phyloP scores from a whole-genome alignment of 2,329 filamentous ascomycete genomes.

The Fusarium sp. region DNA sequence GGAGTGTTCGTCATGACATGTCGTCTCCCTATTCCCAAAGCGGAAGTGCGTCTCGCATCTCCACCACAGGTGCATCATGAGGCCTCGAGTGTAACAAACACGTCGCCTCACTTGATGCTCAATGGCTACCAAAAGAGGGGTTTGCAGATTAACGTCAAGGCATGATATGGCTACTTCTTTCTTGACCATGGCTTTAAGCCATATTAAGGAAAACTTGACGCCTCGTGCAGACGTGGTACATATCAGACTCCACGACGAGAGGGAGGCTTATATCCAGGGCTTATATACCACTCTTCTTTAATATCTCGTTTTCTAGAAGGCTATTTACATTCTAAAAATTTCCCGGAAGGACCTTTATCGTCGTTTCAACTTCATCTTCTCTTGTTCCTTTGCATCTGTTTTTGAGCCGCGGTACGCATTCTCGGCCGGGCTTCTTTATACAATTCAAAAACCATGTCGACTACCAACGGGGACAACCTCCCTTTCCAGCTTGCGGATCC shows the following conservation, averaged over 20 bases:
- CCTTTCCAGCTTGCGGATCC: background rate
- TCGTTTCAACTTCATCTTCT: background rate
- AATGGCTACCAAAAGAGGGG: background rate
- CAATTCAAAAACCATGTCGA: background rate
- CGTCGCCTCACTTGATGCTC: background rate
- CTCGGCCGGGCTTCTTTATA: background rate
- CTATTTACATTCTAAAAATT: background rate
- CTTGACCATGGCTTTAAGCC: background rate
- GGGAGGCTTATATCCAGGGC: background rate
- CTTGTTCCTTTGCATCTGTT: background rate
- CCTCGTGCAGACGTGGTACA: background rate
- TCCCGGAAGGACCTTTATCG: background rate
- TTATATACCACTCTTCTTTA: background rate
- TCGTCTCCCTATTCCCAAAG: slow-evolving; percentile 1
- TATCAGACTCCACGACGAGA: background rate
- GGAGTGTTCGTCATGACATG: background rate
- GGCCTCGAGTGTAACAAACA: background rate
- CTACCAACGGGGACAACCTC: background rate
- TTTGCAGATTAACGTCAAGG: background rate
- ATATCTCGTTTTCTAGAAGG: background rate
- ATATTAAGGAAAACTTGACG: background rate
- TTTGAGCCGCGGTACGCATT: background rate
- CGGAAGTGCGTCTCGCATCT: slow-evolving; percentile 2
- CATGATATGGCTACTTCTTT: background rate
- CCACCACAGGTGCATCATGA: slow-evolving; percentile 12